A percentile compares a stretch with the other conserved stretches of the same genome.
Conservation (phyloP, 306 rosid genomes). For the Rosa chinensis region DNA sequence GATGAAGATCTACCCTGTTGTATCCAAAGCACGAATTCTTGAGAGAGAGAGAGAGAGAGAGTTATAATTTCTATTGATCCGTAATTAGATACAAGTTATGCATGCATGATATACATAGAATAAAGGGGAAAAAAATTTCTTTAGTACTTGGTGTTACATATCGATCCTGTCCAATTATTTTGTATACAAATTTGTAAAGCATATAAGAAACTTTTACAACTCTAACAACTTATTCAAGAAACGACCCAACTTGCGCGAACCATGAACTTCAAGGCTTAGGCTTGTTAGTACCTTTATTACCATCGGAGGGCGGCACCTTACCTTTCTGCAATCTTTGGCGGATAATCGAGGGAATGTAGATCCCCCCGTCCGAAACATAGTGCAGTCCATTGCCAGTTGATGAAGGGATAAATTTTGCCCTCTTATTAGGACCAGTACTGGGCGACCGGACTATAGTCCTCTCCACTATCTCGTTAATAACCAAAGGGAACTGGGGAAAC, state of each 20-base stretch:
- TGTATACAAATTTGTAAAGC: not conserved
- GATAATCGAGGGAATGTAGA: slow-evolving; percentile 13
- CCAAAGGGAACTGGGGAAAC: not conserved
- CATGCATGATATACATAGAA: not conserved
- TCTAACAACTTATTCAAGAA: not conserved
- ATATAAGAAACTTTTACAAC: not conserved
- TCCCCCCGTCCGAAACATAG: not conserved
- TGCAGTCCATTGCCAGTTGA: not conserved
- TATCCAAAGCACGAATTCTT: no score
- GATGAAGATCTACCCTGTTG: no score
- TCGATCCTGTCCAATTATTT: not conserved
- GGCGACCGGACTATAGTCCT: not conserved
- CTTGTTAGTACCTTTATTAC: not conserved
- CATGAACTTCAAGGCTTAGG: not conserved
- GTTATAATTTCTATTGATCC: no score
- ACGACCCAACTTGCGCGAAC: not conserved
- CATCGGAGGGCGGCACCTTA: not conserved
- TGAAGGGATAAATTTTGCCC: not conserved
- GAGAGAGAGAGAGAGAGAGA: no score
- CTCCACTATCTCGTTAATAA: not conserved
- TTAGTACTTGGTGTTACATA: not conserved
- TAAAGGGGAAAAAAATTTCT: not conserved
- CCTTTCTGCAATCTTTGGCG: not conserved
- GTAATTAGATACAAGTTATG: not conserved
- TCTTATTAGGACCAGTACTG: not conserved